Conservation (phyloP, 2,329 filamentous ascomycete genomes). For the Xylaria arbuscula region DNA sequence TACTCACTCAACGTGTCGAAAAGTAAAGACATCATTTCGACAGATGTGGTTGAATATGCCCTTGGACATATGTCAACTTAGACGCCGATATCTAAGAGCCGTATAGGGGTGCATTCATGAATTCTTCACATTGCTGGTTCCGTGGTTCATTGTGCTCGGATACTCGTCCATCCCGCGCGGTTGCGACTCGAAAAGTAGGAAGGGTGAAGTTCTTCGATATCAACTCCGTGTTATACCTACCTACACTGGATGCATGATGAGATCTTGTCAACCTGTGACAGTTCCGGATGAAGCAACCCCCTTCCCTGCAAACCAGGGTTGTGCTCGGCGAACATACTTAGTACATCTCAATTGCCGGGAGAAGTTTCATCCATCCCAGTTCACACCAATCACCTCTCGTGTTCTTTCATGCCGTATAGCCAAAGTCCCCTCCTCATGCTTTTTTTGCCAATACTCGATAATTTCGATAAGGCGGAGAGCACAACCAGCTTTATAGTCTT, state of each 20-base stretch:
- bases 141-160: conserved; percentile 20
- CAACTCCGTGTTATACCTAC: conserved; percentile 7
- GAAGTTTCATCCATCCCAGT: conserved; percentile 20
- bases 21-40: neutral
- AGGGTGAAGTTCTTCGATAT: conserved; percentile 25
- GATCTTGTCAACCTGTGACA: conserved; percentile 31
- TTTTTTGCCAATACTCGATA: conserved; percentile 7
- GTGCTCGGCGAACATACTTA: conserved; percentile 5
- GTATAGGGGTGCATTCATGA: conserved; percentile 7
- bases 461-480: conserved; percentile 10
- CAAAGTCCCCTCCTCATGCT: neutral
- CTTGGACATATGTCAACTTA: neutral
- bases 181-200: conserved; percentile 32
- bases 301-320: conserved; percentile 21
- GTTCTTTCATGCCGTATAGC: neutral
- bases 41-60: neutral
- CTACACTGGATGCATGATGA: conserved; percentile 18
- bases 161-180: conserved; percentile 26
- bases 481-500: conserved; percentile 34
- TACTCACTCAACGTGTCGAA: neutral
- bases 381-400: conserved; percentile 9
- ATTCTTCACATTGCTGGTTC: neutral
- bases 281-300: conserved; percentile 26
- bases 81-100: conserved; percentile 1
- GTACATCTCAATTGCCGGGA: conserved; percentile 26